Conservation (phyloP, 768 basidiomycete genomes). For the Neoboletus magnificus region DNA sequence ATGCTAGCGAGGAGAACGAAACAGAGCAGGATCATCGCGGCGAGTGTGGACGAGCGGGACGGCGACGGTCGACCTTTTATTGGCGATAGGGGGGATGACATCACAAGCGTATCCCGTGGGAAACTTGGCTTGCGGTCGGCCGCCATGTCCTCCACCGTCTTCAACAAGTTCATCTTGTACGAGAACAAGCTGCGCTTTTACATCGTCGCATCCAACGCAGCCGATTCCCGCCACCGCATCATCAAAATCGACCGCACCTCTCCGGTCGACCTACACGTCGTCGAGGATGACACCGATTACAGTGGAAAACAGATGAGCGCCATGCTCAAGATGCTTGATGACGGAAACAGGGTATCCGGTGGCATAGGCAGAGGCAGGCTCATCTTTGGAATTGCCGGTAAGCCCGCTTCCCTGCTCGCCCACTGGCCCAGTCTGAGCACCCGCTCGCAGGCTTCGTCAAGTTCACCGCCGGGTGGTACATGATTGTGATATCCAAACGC, state of each 20-base stretch:
- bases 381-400: constrained; percentile 84
- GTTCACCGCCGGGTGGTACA: constrained; percentile 96
- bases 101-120: constrained; percentile 12
- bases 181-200: constrained; percentile 91
- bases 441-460: constrained; percentile 69
- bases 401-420: constrained; percentile 9
- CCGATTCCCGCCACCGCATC: constrained; percentile 85
- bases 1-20: constrained; percentile 34
- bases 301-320: constrained; percentile 85
- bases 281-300: constrained; percentile 89
- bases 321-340: constrained; percentile 92
- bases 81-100: constrained; percentile 25
- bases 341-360: constrained; percentile 87
- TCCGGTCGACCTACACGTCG: constrained; percentile 67
- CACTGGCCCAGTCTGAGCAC: background rate
- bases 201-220: constrained; percentile 86
- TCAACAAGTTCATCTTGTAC: constrained; percentile 89
- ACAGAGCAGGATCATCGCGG: constrained; percentile 16
- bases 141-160: constrained; percentile 12
- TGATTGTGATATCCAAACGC: constrained; percentile 86
- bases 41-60: background rate
- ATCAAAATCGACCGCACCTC: constrained; percentile 90
- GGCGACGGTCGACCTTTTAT: background rate
- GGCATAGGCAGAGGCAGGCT: constrained; percentile 76
- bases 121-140: background rate